Conservation (phyloP, 78 protist species). For the Salpingoeca rosetta region DNA sequence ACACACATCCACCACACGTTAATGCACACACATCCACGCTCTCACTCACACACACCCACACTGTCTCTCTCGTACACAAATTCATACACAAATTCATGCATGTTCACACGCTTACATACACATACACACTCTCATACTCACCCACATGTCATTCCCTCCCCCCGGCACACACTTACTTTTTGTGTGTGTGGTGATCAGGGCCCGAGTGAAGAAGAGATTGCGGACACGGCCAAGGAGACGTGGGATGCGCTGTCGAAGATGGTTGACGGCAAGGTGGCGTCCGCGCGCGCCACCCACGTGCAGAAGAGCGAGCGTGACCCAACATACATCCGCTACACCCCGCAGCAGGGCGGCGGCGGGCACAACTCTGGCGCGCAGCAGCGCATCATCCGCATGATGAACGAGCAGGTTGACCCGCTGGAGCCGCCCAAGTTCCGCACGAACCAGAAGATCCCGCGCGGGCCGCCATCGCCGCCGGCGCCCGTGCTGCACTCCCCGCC, state of each 20-base stretch:
- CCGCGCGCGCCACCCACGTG: conserved; percentile 23
- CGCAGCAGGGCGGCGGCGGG: conserved; percentile 13
- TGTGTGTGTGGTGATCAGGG: background rate
- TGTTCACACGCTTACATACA: too few relatives aligned
- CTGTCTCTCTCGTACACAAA: too few relatives aligned
- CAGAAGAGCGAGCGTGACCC: conserved; percentile 20
- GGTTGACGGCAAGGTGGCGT: conserved; percentile 26
- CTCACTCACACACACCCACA: too few relatives aligned
- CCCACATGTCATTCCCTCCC: too few relatives aligned
- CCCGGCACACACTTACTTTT: background rate
- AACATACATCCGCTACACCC: conserved; percentile 41
- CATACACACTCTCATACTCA: too few relatives aligned
- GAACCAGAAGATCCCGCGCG: conserved; percentile 36
- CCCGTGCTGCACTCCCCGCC: conserved; percentile 96
- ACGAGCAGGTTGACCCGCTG: conserved; percentile 79
- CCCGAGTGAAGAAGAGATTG: conserved; percentile 55
- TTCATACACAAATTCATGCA: too few relatives aligned
- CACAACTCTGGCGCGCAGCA: conserved; percentile 33
- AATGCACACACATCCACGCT: too few relatives aligned
- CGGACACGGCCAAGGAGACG: conserved; percentile 45
- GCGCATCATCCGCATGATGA: conserved; percentile 72
- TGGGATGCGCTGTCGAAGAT: conserved; percentile 45
- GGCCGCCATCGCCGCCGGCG: conserved; percentile 86
- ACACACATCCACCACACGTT: too few relatives aligned
- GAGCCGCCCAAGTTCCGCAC: conserved; percentile 83